A percentile compares a stretch with the other conserved stretches of the same genome.
These are phyloP conservation scores for Phytophthora rubi DNA, from an alignment of 352 stramenopile genomes.

Conservation along the genomic window DNA sequence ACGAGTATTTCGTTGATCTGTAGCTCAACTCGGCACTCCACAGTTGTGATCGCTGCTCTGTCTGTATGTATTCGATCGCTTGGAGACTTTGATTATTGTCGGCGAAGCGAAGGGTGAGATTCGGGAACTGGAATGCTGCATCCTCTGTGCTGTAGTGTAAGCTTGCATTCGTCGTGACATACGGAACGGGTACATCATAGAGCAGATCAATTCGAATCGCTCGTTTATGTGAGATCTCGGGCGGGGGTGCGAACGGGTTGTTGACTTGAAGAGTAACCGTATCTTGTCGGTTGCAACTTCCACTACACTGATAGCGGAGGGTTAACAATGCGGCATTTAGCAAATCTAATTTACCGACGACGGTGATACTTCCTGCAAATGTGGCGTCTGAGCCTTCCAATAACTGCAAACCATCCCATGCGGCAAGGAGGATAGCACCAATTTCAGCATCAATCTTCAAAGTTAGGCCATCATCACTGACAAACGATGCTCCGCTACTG, in stretches of 20 bases:
- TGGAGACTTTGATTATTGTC: neutral
- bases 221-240: constrained; percentile 25
- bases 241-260: constrained; percentile 13
- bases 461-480: constrained; percentile 1
- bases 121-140: constrained; percentile 48
- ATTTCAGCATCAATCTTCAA: constrained; percentile 1
- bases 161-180: constrained; percentile 28
- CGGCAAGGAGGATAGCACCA: neutral
- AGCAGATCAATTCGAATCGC: constrained; percentile 33
- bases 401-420: constrained; percentile 3
- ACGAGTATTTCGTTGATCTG: neutral
- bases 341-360: neutral
- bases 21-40: neutral
- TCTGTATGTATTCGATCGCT: neutral
- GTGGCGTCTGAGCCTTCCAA: neutral
- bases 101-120: constrained; percentile 35
- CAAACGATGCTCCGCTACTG: neutral
- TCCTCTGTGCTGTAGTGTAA: constrained; percentile 54
- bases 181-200: constrained; percentile 35
- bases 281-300: constrained; percentile 22
- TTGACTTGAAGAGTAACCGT: constrained; percentile 23
- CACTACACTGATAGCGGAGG: constrained; percentile 28
- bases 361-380: neutral
- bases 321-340: constrained; percentile 31
- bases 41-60: neutral